These are phyloP conservation scores for Nidularia sp. DNA, from an alignment of 768 basidiomycete species.

Conservation along the genomic window DNA sequence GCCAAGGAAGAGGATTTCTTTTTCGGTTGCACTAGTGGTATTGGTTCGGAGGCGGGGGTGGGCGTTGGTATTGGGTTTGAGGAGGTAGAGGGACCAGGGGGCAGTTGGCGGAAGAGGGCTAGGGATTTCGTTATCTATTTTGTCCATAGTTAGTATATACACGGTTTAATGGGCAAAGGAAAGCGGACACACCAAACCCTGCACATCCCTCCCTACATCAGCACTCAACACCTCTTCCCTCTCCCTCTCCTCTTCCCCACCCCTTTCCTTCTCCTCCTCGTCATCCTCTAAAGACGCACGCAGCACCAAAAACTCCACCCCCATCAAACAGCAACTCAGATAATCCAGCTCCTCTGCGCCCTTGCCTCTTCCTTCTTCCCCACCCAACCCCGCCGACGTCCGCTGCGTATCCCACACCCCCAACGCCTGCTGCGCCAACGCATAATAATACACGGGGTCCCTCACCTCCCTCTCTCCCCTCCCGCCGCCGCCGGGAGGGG, in stretches of 20 bases:
- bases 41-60: too few species aligned
- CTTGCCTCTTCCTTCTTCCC: slow-evolving; percentile 4
- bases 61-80: too few species aligned
- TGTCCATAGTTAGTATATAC: too few species aligned
- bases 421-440: slow-evolving; percentile 32
- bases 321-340: slow-evolving; percentile 54
- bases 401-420: slow-evolving; percentile 30
- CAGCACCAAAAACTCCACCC: slow-evolving; percentile 35
- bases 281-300: too few species aligned
- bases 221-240: slow-evolving; percentile 25
- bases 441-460: slow-evolving; percentile 26
- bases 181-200: too few species aligned
- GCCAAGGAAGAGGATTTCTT: too few species aligned
- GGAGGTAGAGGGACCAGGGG: too few species aligned
- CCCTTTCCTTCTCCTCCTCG: background rate
- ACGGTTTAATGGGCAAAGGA: too few species aligned
- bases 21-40: too few species aligned
- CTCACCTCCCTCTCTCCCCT: slow-evolving; percentile 4
- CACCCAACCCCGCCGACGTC: slow-evolving; percentile 1
- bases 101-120: too few species aligned
- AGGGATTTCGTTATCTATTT: too few species aligned
- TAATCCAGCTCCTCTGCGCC: slow-evolving; percentile 42
- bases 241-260: slow-evolving; percentile 2
- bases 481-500: background rate
- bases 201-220: slow-evolving; percentile 5